A percentile compares a stretch with the other conserved stretches of the same genome.
phyloP scores from a whole-genome alignment of 495 filamentous ascomycete genomes.

The Talaromyces nanjingensis region DNA sequence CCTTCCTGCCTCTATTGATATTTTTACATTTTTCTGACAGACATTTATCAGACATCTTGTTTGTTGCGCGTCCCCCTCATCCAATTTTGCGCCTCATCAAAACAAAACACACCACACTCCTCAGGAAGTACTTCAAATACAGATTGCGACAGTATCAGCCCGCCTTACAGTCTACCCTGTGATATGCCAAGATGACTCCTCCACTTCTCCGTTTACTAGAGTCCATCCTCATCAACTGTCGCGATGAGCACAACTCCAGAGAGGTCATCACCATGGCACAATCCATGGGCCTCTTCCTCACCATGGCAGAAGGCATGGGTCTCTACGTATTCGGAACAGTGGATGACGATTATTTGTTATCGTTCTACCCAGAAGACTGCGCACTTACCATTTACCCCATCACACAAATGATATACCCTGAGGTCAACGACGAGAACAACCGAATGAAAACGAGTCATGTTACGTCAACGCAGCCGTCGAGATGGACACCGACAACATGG shows the following conservation, averaged over 20 bases:
- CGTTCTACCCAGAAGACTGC: not conserved
- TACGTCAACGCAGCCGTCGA: not conserved
- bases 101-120: not conserved
- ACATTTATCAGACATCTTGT: not conserved
- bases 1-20: not conserved
- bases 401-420: not conserved
- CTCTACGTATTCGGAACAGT: not conserved
- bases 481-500: not conserved
- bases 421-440: not conserved
- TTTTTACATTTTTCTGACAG: not conserved
- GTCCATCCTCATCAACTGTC: not conserved
- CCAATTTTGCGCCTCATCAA: not conserved
- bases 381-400: not conserved
- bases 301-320: not conserved
- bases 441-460: not conserved
- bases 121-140: not conserved
- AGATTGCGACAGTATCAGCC: not conserved
- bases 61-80: not conserved
- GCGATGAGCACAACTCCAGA: not conserved
- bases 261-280: not conserved
- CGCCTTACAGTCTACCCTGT: not conserved
- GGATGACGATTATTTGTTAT: not conserved
- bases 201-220: not conserved
- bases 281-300: not conserved
- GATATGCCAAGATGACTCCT: not conserved